Evolutionary conservation across 192 early-diverging fungal species (phyloP), one percentile per base, ranked within the genome.

Genomic region (Coemansia guatemalensis): DNA sequence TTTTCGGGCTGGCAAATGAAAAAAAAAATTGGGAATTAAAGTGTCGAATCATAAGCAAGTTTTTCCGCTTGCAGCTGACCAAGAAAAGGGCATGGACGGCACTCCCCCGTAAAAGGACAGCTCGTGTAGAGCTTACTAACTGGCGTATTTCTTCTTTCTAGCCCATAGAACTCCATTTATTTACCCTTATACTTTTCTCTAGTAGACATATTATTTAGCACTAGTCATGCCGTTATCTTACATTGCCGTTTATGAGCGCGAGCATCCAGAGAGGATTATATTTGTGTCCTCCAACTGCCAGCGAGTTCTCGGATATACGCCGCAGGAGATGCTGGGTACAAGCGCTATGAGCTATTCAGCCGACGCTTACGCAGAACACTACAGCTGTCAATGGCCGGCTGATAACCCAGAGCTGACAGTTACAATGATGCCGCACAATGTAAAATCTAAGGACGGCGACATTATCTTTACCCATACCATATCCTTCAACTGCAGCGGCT

Each of bases 381-480:
- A 78, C 56, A 73, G 75, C 70, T 78, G 75, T 51, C 53, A 68
- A 47, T 78, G 75, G 75, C 75, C 75, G 0, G 69, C 60, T 0
- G 75, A 78, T 52, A 78, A 78, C 44, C 75, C 75, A 35, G 75
- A 78, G 44, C 60, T 78, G 30, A 70, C 69, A 48, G 75, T 78
- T 25, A 73, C 70, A 6, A 63, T 78, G 69, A 53, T 78, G 33
- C 75, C 75, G 1, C 70, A 73, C 75, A 78, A 72, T 47, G 21
- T 78, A 41, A 53, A 55, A 11, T 49, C 52, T 29, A 72, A 69
- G 27, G 49, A 72, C 58, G 70, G 63, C 6, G 33, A 27, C 23
- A 30, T 29, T 2, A 41, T 78, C 11, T 78, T 61, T 49, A 44
- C 66, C 1, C 75, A 78, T 44, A 62, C 63, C 23, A 68, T 71